Percentiles rank a stretch among this genome's conserved stretches.
Evolutionary conservation across 139 green algal genomes (phyloP).

Genomic region (Gonium pectorale): DNA sequence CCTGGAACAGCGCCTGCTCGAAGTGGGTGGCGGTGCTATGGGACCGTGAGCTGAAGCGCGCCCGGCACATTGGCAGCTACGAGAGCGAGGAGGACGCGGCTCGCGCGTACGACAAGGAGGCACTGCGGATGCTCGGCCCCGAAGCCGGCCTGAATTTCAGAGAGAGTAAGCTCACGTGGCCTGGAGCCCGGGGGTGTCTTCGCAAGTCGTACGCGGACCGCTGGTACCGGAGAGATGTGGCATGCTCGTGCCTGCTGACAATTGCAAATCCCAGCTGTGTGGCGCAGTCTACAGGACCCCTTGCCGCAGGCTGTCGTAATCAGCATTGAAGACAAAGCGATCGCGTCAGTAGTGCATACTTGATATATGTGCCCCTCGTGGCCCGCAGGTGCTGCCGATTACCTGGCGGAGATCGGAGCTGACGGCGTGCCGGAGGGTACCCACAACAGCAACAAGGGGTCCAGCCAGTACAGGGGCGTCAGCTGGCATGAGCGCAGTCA

Average conservation of each 20-base stretch:
- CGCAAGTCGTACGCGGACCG: no score
- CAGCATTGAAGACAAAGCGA: no score
- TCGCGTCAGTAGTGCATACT: no score
- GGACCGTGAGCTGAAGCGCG: constrained; percentile 67
- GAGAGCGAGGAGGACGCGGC: constrained; percentile 72
- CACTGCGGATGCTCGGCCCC: constrained; percentile 62
- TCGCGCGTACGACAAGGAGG: constrained; percentile 73
- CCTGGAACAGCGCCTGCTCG: constrained; percentile 64
- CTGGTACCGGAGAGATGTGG: no score
- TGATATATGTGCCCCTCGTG: neutral
- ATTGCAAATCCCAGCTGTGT: no score
- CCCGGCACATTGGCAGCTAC: constrained; percentile 77
- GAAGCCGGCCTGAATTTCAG: constrained; percentile 73
- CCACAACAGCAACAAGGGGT: constrained; percentile 52
- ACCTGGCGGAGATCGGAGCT: constrained; percentile 28
- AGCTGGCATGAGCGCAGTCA: constrained; percentile 61
- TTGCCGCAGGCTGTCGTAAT: no score
- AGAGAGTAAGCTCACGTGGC: constrained; percentile 63
- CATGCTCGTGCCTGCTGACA: no score
- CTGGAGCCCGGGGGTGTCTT: no score
- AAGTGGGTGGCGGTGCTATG: constrained; percentile 73
- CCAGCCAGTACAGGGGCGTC: constrained; percentile 63
- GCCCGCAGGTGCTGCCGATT: constrained; percentile 31
- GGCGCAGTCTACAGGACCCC: no score
- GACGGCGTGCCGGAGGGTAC: constrained; percentile 20